Evolutionary conservation across 192 early-diverging fungal species (phyloP).

Genomic region (Phlyctochytrium arcticum): DNA sequence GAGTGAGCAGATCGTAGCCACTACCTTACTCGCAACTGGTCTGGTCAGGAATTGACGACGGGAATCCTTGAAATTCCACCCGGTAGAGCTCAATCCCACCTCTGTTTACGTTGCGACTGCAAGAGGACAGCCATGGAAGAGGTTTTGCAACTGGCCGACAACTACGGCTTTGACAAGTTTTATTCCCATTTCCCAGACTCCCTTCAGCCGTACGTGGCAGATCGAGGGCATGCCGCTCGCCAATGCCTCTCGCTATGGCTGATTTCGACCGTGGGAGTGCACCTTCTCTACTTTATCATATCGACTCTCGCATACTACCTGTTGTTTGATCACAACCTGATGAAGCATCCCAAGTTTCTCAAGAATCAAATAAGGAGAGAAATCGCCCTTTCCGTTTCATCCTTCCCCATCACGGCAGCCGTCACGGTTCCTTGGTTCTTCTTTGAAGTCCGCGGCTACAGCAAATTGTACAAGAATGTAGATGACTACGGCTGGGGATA

Average conservation of each 20-base stretch:
- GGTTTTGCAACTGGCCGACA: slow-evolving; percentile 36
- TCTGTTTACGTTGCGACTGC: too few relatives aligned
- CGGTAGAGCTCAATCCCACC: too few relatives aligned
- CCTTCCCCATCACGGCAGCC: slow-evolving; percentile 75
- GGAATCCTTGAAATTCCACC: too few relatives aligned
- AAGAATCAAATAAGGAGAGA: slow-evolving; percentile 86
- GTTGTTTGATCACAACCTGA: slow-evolving; percentile 84
- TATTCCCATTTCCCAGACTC: slow-evolving; percentile 33
- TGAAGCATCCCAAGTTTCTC: slow-evolving; percentile 91
- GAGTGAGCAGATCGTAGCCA: too few relatives aligned
- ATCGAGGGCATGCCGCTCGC: slow-evolving; percentile 64
- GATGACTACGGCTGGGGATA: slow-evolving; percentile 72
- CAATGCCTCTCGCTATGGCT: slow-evolving; percentile 70
- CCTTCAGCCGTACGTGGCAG: slow-evolving; percentile 31
- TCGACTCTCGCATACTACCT: slow-evolving; percentile 76
- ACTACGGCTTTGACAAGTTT: slow-evolving; percentile 23
- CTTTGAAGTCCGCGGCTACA: slow-evolving; percentile 87
- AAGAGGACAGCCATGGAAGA: slow-evolving; percentile 22
- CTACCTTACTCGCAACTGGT: too few relatives aligned
- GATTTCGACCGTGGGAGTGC: slow-evolving; percentile 66
- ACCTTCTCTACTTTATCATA: slow-evolving; percentile 77
- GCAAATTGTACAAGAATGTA: slow-evolving; percentile 73
- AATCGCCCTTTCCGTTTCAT: slow-evolving; percentile 71
- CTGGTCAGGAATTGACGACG: too few relatives aligned
- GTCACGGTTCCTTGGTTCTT: slow-evolving; percentile 90